These are phyloP conservation scores for Neostapfia colusana DNA, from an alignment of 176 grass and related monocot genomes.

Conservation along the genomic window DNA sequence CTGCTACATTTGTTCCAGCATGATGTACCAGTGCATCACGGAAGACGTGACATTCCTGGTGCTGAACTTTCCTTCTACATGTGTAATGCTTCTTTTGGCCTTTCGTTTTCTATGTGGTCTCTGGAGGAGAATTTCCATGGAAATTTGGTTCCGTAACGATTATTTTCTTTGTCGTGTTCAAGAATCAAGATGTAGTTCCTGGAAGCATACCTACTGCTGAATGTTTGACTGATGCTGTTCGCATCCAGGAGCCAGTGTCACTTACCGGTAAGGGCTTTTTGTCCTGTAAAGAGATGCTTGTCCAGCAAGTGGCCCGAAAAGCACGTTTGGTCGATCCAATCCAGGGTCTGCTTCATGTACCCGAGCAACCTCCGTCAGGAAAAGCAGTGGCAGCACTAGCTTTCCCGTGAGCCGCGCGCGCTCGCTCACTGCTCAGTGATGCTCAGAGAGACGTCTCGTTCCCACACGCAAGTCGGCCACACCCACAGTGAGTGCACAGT, in stretches of 20 bases:
- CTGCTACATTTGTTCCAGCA: constrained; percentile 2
- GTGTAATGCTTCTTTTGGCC: neutral
- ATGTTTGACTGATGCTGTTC: neutral
- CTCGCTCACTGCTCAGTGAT: too few relatives aligned
- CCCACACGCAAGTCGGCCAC: too few relatives aligned
- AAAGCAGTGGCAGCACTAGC: too few relatives aligned
- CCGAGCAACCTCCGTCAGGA: too few relatives aligned
- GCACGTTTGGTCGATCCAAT: too few relatives aligned
- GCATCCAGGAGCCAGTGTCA: neutral
- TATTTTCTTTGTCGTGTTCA: neutral
- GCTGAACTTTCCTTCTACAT: neutral
- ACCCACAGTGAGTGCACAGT: too few relatives aligned
- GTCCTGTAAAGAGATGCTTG: neutral
- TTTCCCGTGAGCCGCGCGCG: too few relatives aligned
- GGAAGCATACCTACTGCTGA: neutral
- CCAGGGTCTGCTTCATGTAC: too few relatives aligned
- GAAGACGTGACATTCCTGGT: too few relatives aligned
- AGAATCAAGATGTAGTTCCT: neutral
- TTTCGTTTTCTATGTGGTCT: neutral
- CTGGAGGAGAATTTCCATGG: neutral
- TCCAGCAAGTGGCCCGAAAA: too few relatives aligned
- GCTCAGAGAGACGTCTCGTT: too few relatives aligned
- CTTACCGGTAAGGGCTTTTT: neutral
- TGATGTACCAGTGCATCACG: neutral
- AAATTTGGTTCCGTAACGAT: neutral